phyloP scores from a whole-genome alignment of 202 grass and related monocot species.

The Schoenoplectus tabernaemontani region DNA sequence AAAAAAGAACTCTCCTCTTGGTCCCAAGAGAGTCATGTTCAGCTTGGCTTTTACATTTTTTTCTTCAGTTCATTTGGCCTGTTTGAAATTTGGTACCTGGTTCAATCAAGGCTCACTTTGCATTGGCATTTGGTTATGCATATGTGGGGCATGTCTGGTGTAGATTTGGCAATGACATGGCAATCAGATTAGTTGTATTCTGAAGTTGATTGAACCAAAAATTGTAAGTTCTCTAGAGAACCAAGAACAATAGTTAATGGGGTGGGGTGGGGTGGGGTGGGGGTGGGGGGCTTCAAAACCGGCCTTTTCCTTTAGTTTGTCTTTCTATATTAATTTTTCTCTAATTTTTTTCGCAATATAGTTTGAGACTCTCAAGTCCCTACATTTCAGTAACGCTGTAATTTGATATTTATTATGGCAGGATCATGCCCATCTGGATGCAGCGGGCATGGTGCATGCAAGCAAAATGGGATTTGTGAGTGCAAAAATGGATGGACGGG shows the following conservation, averaged over 20 bases:
- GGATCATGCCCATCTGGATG: slow-evolving; percentile 84
- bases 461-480: slow-evolving; percentile 76
- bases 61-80: background rate
- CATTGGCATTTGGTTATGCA: background rate
- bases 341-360: background rate
- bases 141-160: background rate
- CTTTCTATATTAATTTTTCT: too few species aligned
- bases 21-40: background rate
- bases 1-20: background rate
- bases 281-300: too few species aligned
- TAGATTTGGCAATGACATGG: too few species aligned
- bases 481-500: slow-evolving; percentile 78
- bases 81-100: background rate
- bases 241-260: background rate
- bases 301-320: too few species aligned
- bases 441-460: slow-evolving; percentile 56
- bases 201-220: background rate
- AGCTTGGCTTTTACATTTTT: background rate
- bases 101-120: background rate
- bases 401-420: slow-evolving; percentile 26
- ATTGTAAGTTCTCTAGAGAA: slow-evolving; percentile 10
- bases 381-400: slow-evolving; percentile 1
- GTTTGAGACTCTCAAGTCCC: background rate
- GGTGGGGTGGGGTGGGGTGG: too few species aligned
- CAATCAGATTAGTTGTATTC: background rate